phyloP scores from a whole-genome alignment of 345 rosid genomes.

The Rhodomyrtus tomentosa region DNA sequence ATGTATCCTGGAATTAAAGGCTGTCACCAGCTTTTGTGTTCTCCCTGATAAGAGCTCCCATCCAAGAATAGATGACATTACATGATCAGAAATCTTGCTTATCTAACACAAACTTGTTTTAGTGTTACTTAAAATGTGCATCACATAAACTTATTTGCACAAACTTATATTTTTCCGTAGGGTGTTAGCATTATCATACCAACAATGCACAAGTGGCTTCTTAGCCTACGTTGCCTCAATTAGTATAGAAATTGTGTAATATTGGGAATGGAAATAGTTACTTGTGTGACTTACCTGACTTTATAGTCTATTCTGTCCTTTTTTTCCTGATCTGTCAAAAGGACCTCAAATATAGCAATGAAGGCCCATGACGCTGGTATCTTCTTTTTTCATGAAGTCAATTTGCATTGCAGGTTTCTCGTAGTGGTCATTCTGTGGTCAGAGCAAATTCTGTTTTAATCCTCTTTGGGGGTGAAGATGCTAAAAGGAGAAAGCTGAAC shows the following conservation, averaged over 20 bases:
- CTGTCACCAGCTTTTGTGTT: not conserved
- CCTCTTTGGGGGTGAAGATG: slow-evolving; percentile 91
- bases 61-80: not conserved
- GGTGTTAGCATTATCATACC: not conserved
- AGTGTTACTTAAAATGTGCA: not conserved
- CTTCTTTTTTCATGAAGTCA: not conserved
- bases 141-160: not conserved
- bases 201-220: not conserved
- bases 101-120: not conserved
- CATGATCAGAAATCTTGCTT: not conserved
- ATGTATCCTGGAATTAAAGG: not conserved
- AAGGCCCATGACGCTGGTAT: not conserved
- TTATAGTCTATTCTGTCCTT: not conserved
- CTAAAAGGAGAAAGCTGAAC: slow-evolving; percentile 79
- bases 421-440: slow-evolving; percentile 85
- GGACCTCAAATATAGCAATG: not conserved
- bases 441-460: slow-evolving; percentile 72
- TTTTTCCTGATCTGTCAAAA: not conserved
- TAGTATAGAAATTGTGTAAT: not conserved
- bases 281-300: not conserved
- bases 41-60: not conserved
- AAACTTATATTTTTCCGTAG: not conserved
- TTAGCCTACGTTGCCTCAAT: not conserved
- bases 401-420: slow-evolving; percentile 55
- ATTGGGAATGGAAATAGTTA: not conserved